Evolutionary conservation across 192 early-diverging fungal species (phyloP).

Genomic region (Oehlia diaphana): DNA sequence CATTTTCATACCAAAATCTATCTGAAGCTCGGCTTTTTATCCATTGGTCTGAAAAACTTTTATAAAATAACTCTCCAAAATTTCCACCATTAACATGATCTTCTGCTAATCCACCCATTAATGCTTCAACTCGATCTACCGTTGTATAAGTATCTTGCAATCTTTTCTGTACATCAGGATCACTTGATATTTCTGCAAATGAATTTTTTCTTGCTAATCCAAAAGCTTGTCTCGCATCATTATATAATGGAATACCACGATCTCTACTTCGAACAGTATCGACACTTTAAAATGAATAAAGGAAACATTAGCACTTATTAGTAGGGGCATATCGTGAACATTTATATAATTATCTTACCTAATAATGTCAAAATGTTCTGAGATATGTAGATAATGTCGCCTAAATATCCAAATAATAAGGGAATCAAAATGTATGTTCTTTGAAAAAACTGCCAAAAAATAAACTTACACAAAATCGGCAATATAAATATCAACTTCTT

Average conservation of each 20-base stretch:
- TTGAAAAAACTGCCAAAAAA: too few relatives aligned
- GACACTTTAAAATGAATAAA: not conserved
- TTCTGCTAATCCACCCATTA: constrained; percentile 7
- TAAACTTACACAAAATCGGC: not conserved
- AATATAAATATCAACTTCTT: constrained; percentile 3
- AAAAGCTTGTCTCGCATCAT: constrained; percentile 16
- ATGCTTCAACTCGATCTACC: constrained; percentile 19
- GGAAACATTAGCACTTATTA: not conserved
- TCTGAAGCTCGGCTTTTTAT: constrained; percentile 46
- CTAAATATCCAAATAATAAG: not conserved
- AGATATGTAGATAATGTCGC: not conserved
- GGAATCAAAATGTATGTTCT: too few relatives aligned
- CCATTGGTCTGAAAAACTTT: not conserved
- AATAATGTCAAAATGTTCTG: not conserved
- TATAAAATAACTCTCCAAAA: not conserved
- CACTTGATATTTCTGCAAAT: constrained; percentile 22
- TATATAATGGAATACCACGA: constrained; percentile 22
- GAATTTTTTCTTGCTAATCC: not conserved
- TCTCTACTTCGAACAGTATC: not conserved
- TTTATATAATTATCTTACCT: not conserved
- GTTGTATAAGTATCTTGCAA: constrained; percentile 10
- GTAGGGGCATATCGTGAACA: not conserved
- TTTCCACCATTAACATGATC: constrained; percentile 17
- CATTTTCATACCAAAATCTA: constrained; percentile 55
- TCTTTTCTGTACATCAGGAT: constrained; percentile 2